Evolutionary conservation across 495 filamentous ascomycete species (phyloP).

Genomic region (Podospora didyma): DNA sequence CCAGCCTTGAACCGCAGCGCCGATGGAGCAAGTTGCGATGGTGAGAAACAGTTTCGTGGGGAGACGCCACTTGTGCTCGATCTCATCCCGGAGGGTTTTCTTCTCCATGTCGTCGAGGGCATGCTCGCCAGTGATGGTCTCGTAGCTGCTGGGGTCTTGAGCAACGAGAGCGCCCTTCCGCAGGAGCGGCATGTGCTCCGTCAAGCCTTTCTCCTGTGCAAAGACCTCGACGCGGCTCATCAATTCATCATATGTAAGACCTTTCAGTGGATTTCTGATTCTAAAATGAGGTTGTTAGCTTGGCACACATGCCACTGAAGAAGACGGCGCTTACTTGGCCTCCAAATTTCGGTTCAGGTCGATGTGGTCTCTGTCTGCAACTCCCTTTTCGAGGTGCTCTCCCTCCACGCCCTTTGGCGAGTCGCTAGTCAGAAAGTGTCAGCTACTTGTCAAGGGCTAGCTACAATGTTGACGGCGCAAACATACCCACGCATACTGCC

Average conservation of each 20-base stretch:
- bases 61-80: conserved; percentile 61
- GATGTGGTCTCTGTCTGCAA: conserved; percentile 23
- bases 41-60: conserved; percentile 58
- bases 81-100: conserved; percentile 50
- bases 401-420: conserved; percentile 27
- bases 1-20: conserved; percentile 73
- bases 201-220: conserved; percentile 46
- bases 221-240: conserved; percentile 54
- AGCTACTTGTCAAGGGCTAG: background rate
- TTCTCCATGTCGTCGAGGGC: conserved; percentile 54
- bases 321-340: conserved; percentile 32
- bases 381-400: conserved; percentile 31
- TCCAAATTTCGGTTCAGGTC: conserved; percentile 45
- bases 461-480: background rate
- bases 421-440: background rate
- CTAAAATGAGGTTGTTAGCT: conserved; percentile 1
- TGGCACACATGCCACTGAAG: background rate
- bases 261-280: conserved; percentile 53
- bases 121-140: conserved; percentile 44
- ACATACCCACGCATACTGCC: background rate
- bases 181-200: conserved; percentile 46
- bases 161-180: conserved; percentile 64
- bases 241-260: conserved; percentile 48
- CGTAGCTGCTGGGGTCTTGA: conserved; percentile 52
- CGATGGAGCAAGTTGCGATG: conserved; percentile 66